Base-by-base conservation (phyloP, 75 land plant species). In the Cupressus sempervirens region DNA sequence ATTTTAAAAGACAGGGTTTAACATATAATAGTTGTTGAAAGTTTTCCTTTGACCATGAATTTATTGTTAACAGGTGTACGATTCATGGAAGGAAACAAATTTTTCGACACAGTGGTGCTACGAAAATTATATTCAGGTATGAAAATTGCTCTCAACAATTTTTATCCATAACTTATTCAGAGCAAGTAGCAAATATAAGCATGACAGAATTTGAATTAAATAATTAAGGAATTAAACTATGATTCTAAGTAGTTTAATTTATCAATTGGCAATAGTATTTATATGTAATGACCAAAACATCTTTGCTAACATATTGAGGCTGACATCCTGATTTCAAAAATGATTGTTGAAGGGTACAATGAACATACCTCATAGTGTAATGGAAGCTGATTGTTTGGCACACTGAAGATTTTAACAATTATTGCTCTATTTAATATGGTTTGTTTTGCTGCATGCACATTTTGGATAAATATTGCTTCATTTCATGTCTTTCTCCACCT, bases 91-190 rank as follows among this genome's bases (percentile, higher is more conserved):
- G 86, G 99, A 96, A 88, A 93, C 96, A 14, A 93, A 98, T 80
- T 98, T 86, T 87, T 92, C 95, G 20, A 95, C 99, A 23, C 96
- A 96, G 65, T 98, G 99, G 99, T 98, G 99, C 82, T 98, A 96
- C 80, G 99, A 98, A 72, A 98, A 96, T 83, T 98, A 98, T 83
- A 96, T 97, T 50, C 99, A 97, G 93, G 97, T 95, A 86, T n/a
- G n/a, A 20, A 46, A 30, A 65, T 23, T 23, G 12, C 7, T 67
- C 84, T 83, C 9, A 13, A 83, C 26, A 54, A 4, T 79, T 79
- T 79, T 40, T 43, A 45, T 3, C 48, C 45, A 79, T 79, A 45
- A 12, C 79, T 14, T 23, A 18, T 23, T 8, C 43, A 77, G 26
- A 77, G 26, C 6, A 26, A 1, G 79, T 40, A 76, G 40, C 23